Base-by-base conservation (phyloP, 768 basidiomycete species). In the Dentipellis fragilis region DNA sequence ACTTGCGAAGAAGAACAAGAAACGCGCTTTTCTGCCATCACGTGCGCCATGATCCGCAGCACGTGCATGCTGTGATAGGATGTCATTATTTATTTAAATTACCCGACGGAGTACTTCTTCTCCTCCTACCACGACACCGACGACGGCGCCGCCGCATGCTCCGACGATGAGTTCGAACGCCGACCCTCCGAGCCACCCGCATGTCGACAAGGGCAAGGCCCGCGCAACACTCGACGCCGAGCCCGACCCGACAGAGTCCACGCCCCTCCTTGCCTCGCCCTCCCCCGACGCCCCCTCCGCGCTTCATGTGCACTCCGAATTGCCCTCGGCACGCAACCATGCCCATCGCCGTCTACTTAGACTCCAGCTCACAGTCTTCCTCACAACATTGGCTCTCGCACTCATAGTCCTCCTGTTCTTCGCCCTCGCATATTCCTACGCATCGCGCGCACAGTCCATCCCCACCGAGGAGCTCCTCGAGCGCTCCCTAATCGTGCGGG, bases 371-470 rank as follows among this genome's bases (percentile, higher is more conserved):
- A 78, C 85, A 0, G 69, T 88, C 6, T 70, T 69, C 29, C 36
- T 82, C 48, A 81, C 77, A 59, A 62, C 83, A 42, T 22, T 79
- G 17, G 34, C 73, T 3, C 71, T 80, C 39, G 19, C 48, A 17
- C 8, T 49, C 21, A 14, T 35, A 8, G 8, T 49, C 4, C 62
- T 77, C 12, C 51, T 75, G 3, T 47, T 81, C 10, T 74, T 71
- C 3, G 62, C 86, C 16, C 69, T 88, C 9, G 83, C 80, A 5
- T 86, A 80, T 72, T 81, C 82, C 3, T 89, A 87, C 61, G 80
- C 82, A 17, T 72, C 83, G 16, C 74, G 73, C 35, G 79, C 78
- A 0, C 75, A 80, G 12, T 66, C 68, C 54, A 62, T 81, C 14
- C 77, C 81, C 2, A 74, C 83, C 11, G 77, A 87, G 58, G 79